Percentiles rank a stretch among this genome's conserved stretches.
These are phyloP conservation scores for Cutaneotrichosporon sp. DNA, from an alignment of 1,284 basidiomycete species.

Conservation along the genomic window DNA sequence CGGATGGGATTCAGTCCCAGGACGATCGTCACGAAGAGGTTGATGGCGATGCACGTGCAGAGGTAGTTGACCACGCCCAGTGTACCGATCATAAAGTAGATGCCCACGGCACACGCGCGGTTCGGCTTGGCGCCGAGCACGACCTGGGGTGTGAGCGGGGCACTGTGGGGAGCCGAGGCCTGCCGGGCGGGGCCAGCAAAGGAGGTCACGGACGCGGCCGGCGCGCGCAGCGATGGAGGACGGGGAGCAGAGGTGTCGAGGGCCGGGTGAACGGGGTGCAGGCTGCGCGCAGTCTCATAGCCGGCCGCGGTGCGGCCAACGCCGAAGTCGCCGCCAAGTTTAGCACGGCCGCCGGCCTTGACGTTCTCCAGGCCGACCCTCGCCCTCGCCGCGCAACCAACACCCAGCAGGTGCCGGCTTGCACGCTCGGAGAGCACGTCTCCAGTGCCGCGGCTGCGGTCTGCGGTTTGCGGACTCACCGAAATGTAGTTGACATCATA, in stretches of 20 bases:
- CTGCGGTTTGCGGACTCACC: too few relatives aligned
- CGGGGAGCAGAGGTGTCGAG: neutral
- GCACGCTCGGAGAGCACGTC: too few relatives aligned
- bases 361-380: neutral
- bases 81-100: constrained; percentile 37
- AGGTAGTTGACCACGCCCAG: constrained; percentile 42
- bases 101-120: constrained; percentile 26
- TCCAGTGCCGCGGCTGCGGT: too few relatives aligned
- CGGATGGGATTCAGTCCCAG: constrained; percentile 37
- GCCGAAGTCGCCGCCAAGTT: neutral
- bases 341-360: neutral
- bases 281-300: neutral
- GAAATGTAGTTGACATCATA: constrained; percentile 36
- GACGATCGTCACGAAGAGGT: constrained; percentile 39
- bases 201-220: neutral
- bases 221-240: neutral
- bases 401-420: too few relatives aligned
- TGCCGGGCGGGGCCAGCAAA: too few relatives aligned
- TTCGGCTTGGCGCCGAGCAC: constrained; percentile 11
- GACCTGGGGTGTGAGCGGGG: constrained; percentile 6
- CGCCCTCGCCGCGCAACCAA: too few relatives aligned
- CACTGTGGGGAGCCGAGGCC: neutral
- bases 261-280: neutral
- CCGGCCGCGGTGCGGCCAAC: too few relatives aligned
- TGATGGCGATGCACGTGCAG: constrained; percentile 42